Percentiles rank a stretch among this genome's conserved stretches.
phyloP scores from a whole-genome alignment of 129 eudicot genomes.

The Smallanthus sonchifolius region DNA sequence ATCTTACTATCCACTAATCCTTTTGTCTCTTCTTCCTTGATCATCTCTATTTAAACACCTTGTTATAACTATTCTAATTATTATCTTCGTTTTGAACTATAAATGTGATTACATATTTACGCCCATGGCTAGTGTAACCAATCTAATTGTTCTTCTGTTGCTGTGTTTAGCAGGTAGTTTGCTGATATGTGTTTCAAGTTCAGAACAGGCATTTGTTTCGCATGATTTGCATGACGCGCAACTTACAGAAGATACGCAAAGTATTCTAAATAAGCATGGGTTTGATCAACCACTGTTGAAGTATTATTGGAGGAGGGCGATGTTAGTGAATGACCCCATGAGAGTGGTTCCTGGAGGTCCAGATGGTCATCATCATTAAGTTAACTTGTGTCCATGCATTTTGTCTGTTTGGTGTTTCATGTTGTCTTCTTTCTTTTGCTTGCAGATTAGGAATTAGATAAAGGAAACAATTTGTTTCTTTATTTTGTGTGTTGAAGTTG shows the following conservation, averaged over 20 bases:
- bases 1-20: constrained; percentile 32
- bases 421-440: neutral
- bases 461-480: constrained; percentile 12
- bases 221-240: constrained; percentile 5
- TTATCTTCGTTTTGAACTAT: neutral
- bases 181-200: constrained; percentile 24
- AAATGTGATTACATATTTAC: neutral
- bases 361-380: constrained; percentile 49
- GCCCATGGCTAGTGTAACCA: constrained; percentile 25
- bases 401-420: neutral
- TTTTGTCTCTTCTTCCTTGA: constrained; percentile 22
- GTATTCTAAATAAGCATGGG: constrained; percentile 26
- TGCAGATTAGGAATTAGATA: constrained; percentile 6
- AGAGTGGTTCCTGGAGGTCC: constrained; percentile 54
- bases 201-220: constrained; percentile 14
- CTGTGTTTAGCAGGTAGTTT: constrained; percentile 20
- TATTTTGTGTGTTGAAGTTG: constrained; percentile 2
- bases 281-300: constrained; percentile 36
- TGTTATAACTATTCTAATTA: neutral
- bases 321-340: constrained; percentile 26
- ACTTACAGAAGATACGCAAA: constrained; percentile 26
- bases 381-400: constrained; percentile 13
- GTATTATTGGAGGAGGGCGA: constrained; percentile 41
- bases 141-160: constrained; percentile 8
- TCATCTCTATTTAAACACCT: constrained; percentile 20